A percentile compares a stretch with the other conserved stretches of the same genome.
Conservation (phyloP, 2,329 filamentous ascomycete species). For the Trichoderma koningiopsis region DNA sequence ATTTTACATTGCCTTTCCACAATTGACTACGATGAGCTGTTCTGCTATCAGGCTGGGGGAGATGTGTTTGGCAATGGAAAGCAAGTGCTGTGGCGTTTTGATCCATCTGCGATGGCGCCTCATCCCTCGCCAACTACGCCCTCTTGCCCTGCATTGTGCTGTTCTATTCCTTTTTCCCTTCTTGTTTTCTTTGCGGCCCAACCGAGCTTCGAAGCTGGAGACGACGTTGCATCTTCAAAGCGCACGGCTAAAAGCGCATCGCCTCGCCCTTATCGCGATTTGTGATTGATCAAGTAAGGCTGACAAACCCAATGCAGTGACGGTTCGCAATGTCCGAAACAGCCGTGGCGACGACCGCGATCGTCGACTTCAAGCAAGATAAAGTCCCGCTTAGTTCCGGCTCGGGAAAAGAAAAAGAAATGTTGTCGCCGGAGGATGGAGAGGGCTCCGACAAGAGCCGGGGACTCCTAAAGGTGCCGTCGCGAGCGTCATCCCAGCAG, state of each 20-base stretch:
- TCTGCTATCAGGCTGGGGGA: neutral
- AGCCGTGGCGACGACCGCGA: constrained; percentile 32
- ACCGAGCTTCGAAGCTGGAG: neutral
- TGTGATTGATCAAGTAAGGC: neutral
- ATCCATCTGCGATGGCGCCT: neutral
- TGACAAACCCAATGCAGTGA: constrained; percentile 10
- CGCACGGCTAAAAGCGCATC: neutral
- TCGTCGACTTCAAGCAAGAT: constrained; percentile 41
- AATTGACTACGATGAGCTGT: neutral
- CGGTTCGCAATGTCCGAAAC: constrained; percentile 39
- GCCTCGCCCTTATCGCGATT: neutral
- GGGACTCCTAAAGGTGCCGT: constrained; percentile 59
- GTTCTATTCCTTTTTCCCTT: too few relatives aligned
- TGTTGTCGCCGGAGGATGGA: constrained; percentile 46
- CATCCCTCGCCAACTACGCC: neutral
- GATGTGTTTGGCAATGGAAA: neutral
- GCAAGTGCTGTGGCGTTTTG: constrained; percentile 1
- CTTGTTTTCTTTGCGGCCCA: neutral
- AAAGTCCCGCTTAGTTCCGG: constrained; percentile 40
- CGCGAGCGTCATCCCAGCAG: constrained; percentile 62
- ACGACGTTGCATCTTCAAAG: neutral
- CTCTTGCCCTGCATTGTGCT: neutral
- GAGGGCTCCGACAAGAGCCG: constrained; percentile 52
- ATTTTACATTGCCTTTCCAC: constrained; percentile 14
- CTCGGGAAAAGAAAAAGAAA: constrained; percentile 49